Percentiles rank a stretch among this genome's conserved stretches.
These are phyloP conservation scores for Chrysoporthe cubensis DNA, from an alignment of 2,329 filamentous ascomycete species.

Conservation along the genomic window DNA sequence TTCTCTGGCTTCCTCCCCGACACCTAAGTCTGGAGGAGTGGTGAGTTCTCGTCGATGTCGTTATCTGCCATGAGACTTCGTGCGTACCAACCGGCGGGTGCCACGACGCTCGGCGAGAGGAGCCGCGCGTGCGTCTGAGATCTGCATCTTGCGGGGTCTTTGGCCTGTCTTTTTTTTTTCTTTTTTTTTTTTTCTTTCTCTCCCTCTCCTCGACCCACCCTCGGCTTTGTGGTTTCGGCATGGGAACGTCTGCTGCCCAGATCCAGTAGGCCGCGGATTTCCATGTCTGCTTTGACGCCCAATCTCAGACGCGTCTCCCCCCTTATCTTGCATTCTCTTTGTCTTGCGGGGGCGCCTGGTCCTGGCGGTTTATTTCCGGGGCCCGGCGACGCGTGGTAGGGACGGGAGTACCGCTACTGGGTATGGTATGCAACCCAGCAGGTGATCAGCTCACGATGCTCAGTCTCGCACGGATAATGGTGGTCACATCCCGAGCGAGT, in stretches of 20 bases:
- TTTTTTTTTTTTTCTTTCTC: not conserved
- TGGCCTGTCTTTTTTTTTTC: not conserved
- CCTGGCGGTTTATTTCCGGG: too few species aligned
- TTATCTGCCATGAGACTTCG: not conserved
- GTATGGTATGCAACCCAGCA: too few species aligned
- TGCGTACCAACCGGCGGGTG: not conserved
- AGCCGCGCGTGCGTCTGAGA: not conserved
- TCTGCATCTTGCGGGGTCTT: not conserved
- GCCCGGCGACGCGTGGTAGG: too few species aligned
- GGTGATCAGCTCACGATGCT: too few species aligned
- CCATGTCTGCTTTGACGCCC: slow-evolving; percentile 1
- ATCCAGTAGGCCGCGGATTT: not conserved
- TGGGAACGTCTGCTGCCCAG: not conserved
- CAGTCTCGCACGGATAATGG: too few species aligned
- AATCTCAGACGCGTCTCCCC: not conserved
- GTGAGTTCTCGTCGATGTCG: not conserved
- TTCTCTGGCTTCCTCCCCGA: not conserved
- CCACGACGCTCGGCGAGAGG: not conserved
- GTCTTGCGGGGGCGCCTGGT: too few species aligned
- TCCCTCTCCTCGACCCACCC: not conserved
- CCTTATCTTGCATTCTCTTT: not conserved
- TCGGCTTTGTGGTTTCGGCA: not conserved
- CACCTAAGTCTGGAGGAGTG: not conserved
- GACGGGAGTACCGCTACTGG: too few species aligned
- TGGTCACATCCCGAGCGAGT: too few species aligned